Percentiles rank a stretch among this genome's conserved stretches.
Conservation (phyloP, 768 basidiomycete species). For the Clavaria fumosa region DNA sequence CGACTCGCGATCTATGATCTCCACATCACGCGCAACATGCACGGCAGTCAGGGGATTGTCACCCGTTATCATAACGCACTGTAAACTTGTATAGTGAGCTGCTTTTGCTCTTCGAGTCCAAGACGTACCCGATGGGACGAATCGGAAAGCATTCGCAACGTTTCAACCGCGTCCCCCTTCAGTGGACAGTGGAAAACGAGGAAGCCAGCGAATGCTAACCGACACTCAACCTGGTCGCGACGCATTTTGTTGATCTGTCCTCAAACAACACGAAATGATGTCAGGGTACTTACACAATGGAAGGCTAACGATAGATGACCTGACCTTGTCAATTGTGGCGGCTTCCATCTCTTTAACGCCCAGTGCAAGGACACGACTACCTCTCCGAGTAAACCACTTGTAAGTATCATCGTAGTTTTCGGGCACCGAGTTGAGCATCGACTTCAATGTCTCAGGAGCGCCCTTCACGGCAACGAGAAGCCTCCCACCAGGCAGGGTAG, state of each 20-base stretch:
- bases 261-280: too few relatives aligned
- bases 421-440: conserved; percentile 66
- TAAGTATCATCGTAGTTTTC: conserved; percentile 83
- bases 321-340: conserved; percentile 59
- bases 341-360: conserved; percentile 73
- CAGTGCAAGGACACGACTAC: conserved; percentile 86
- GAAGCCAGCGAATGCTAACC: conserved; percentile 83
- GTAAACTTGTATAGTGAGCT: not conserved
- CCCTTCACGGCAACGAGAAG: conserved; percentile 77
- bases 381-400: conserved; percentile 86
- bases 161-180: conserved; percentile 81
- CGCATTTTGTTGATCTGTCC: conserved; percentile 76
- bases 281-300: not conserved
- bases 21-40: conserved; percentile 91
- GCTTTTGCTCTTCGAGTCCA: not conserved
- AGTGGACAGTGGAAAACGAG: conserved; percentile 97
- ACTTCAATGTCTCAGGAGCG: conserved; percentile 91
- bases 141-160: conserved; percentile 88
- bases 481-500: conserved; percentile 43
- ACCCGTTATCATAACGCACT: conserved; percentile 99
- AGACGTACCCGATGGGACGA: conserved; percentile 83
- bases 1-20: conserved; percentile 91
- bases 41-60: conserved; percentile 96
- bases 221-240: conserved; percentile 66
- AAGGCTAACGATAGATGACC: conserved; percentile 8